Base-by-base conservation (phyloP, 768 basidiomycete genomes). In the Podaxis sp. region DNA sequence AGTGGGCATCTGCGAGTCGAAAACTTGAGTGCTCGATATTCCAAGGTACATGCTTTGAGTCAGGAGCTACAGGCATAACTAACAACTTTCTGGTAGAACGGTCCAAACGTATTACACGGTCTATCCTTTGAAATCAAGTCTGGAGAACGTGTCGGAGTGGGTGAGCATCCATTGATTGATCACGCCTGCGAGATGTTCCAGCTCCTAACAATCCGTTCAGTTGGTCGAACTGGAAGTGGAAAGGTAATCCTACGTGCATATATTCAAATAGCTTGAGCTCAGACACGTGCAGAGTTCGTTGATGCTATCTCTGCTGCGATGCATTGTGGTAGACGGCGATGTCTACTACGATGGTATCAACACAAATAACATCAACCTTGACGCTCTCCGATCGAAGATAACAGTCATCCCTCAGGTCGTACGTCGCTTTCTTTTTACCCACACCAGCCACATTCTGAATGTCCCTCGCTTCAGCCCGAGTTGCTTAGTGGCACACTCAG, bases 401-500 rank as follows among this genome's bases (percentile, higher is more conserved):
- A 87, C 85, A 2, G 82, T 86, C 66, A 86, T 83, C 27, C 82
- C 80, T 3, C 80, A 81, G 61, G 54, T 59, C 22, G 64, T 65
- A 33, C 7, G 64, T 49, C 12, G 3, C 52, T 17, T 53, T 25
- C 40, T 27, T 15, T 25, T 11, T 19, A 19, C 12, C 12, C 29
- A 13, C 5, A 3, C 3, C 12, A 37, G 2, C 8, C 7, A 9
- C 24, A 25, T 11, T 11, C 19, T 25, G 43, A 4, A 38, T 53
- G 11, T 33, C 36, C 36, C 33, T n/a, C 41, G 36, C 3, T 24
- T 49, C 52, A 77, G 77, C 75, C 77, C 37, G 76, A 77, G 59
- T 74, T 90, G 2, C 78, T 88, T 64, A 78, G 80, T 17, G 88
- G 88, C 0, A 82, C 85, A 2, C 71, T 89, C 4, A 74, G 87